phyloP scores from a whole-genome alignment of 2,329 filamentous ascomycete genomes.

The Stemphylium beticola region DNA sequence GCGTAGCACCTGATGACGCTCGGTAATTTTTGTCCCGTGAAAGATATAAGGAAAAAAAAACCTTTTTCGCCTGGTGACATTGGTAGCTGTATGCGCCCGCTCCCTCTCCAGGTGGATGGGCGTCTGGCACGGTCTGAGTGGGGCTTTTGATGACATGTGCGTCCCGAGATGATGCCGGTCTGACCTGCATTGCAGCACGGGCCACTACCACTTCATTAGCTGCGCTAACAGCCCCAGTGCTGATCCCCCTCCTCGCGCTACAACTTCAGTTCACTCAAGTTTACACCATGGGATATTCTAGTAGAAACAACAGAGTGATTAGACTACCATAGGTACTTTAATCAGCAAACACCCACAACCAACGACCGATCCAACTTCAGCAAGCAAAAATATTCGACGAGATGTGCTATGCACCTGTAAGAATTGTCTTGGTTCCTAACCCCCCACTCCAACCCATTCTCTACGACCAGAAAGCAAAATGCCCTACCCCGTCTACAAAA shows the following conservation, averaged over 20 bases:
- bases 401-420: background rate
- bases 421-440: background rate
- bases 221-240: constrained; percentile 13
- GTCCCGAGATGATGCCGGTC: constrained; percentile 16
- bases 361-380: background rate
- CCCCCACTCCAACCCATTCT: constrained; percentile 5
- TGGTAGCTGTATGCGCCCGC: background rate
- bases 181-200: constrained; percentile 21
- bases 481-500: constrained; percentile 35
- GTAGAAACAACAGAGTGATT: constrained; percentile 1
- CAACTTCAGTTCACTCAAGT: constrained; percentile 7
- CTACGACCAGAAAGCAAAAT: background rate
- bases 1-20: background rate
- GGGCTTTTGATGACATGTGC: constrained; percentile 14
- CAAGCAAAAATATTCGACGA: background rate
- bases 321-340: background rate
- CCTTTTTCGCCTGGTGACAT: background rate
- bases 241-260: constrained; percentile 8
- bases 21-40: background rate
- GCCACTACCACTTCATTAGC: constrained; percentile 14
- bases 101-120: constrained; percentile 2
- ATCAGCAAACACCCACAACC: background rate
- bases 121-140: constrained; percentile 6
- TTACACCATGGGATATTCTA: background rate
- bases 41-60: background rate